These are phyloP conservation scores for Triticum dicoccoides DNA, from an alignment of 176 grass and related monocot species.

Conservation along the genomic window DNA sequence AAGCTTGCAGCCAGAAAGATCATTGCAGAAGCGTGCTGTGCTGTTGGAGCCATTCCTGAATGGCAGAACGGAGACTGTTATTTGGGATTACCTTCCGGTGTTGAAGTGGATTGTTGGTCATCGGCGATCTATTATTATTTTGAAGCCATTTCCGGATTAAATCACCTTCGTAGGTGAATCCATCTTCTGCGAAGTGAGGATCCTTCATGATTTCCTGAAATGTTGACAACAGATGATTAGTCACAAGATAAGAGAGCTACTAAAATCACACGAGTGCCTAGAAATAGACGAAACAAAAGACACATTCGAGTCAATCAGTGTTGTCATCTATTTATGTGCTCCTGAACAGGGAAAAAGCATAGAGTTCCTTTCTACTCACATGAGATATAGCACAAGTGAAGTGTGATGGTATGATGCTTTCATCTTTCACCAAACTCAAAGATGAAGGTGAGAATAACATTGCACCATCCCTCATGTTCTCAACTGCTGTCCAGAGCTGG, in stretches of 20 bases:
- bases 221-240: background rate
- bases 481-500: conserved; percentile 13
- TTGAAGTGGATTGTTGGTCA: conserved; percentile 26
- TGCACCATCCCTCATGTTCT: conserved; percentile 30
- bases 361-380: background rate
- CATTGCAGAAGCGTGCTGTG: background rate
- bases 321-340: background rate
- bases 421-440: conserved; percentile 7
- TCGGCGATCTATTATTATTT: conserved; percentile 1
- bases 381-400: conserved; percentile 35
- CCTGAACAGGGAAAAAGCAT: background rate
- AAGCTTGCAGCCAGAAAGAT: background rate
- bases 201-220: conserved; percentile 43
- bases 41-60: conserved; percentile 36
- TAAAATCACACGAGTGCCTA: too few species aligned
- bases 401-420: conserved; percentile 5
- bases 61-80: conserved; percentile 24
- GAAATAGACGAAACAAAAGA: background rate
- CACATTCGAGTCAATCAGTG: background rate
- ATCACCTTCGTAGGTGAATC: conserved; percentile 43
- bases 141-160: conserved; percentile 19
- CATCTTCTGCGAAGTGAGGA: conserved; percentile 32
- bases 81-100: conserved; percentile 26
- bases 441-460: conserved; percentile 10
- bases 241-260: background rate